Evolutionary conservation across 202 grass and related monocot species (phyloP).

Genomic region (Bolboschoenoplectus hybrid): DNA sequence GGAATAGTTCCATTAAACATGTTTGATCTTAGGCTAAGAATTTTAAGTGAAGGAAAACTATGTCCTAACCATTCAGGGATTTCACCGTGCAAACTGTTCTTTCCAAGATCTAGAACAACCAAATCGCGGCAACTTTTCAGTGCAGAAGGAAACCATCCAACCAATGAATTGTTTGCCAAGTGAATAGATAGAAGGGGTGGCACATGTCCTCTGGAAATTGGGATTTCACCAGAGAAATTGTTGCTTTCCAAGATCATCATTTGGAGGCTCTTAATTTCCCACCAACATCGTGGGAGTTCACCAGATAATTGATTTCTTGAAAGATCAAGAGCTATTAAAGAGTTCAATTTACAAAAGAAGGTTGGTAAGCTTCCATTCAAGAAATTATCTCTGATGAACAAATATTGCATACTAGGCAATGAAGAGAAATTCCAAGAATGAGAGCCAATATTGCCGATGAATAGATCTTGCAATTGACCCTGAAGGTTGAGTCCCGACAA

Average conservation of each 20-base stretch:
- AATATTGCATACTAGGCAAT: constrained; percentile 23
- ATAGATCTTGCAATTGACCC: constrained; percentile 15
- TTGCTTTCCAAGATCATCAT: constrained; percentile 62
- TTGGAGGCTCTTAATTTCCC: constrained; percentile 39
- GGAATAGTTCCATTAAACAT: constrained; percentile 53
- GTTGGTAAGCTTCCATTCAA: constrained; percentile 50
- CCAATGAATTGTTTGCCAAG: constrained; percentile 45
- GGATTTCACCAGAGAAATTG: constrained; percentile 53
- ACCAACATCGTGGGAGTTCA: constrained; percentile 52
- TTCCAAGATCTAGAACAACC: constrained; percentile 50
- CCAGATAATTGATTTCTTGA: constrained; percentile 61
- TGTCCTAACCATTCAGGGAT: constrained; percentile 59
- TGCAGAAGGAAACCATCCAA: constrained; percentile 42
- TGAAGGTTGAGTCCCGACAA: constrained; percentile 38
- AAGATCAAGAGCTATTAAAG: constrained; percentile 52
- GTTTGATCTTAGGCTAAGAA: constrained; percentile 53
- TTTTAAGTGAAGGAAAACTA: constrained; percentile 16
- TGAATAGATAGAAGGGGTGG: constrained; percentile 51
- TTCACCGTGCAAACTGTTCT: constrained; percentile 44
- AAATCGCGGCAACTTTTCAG: constrained; percentile 29
- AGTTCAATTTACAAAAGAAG: constrained; percentile 49
- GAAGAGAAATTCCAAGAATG: constrained; percentile 33
- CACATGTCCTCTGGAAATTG: constrained; percentile 25
- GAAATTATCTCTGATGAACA: constrained; percentile 44
- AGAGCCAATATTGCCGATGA: constrained; percentile 15